Evolutionary conservation across 192 early-diverging fungal genomes (phyloP), one percentile per base, ranked within the genome.

Genomic region (Linderina pennispora): DNA sequence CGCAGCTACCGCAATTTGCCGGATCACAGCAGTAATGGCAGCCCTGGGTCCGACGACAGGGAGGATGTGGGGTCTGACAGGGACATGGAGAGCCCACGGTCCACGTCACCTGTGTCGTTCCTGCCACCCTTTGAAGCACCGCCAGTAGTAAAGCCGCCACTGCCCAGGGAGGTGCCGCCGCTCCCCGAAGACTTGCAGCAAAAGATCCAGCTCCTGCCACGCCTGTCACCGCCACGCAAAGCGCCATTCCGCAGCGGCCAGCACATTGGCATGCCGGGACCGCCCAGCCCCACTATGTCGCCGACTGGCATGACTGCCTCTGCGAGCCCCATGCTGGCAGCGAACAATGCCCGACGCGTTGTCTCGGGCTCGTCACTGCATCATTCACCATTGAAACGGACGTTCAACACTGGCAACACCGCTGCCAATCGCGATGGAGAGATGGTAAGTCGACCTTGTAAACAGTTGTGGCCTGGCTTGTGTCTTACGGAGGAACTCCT

Each of bases 211-310:
- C 61, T 64, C 52, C 61, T 71, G 20, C 68, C 68, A 10, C 60
- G 68, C 1, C 53, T 71, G 19, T 71, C 68, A 16, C 68, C 68
- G 8, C 68, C 68, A n/a, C 68, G 68, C 41, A 64, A 60, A 53
- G 61, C 64, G 48, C 48, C 56, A 11, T 31, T 8, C n/a, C n/a
- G n/a, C n/a, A n/a, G n/a, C n/a, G n/a, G n/a, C n/a, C n/a, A n/a
- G n/a, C n/a, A n/a, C n/a, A n/a, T n/a, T n/a, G n/a, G n/a, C n/a
- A n/a, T n/a, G n/a, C n/a, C n/a, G n/a, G n/a, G n/a, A n/a, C n/a
- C n/a, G n/a, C n/a, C n/a, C n/a, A n/a, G n/a, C n/a, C n/a, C n/a
- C 28, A 46, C 56, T 19, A 50, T 55, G 19, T 59, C 67, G 26
- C 67, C 67, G 17, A 53, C 37, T 0, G 43, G 36, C 10, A 43